Percentiles rank a stretch among this genome's conserved stretches.
Evolutionary conservation across 306 rosid genomes (phyloP).

Genomic region (Heteromeles arbutifolia): DNA sequence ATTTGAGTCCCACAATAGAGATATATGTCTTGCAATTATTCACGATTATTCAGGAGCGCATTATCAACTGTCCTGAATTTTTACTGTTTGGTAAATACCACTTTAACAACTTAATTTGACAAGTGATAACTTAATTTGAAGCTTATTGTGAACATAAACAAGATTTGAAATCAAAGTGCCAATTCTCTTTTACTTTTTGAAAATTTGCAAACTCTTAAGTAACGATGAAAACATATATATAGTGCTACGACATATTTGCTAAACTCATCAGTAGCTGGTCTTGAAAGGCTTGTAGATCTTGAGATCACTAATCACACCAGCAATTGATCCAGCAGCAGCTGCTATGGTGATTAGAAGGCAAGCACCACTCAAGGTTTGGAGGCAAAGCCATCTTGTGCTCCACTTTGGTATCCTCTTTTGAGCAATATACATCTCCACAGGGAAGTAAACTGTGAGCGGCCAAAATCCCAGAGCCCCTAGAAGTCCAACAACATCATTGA

Average conservation of each 20-base stretch:
- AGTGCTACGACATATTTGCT: not conserved
- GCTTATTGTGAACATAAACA: not conserved
- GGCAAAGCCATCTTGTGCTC: constrained; percentile 62
- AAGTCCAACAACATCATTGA: constrained; percentile 72
- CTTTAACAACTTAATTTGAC: not conserved
- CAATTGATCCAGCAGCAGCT: constrained; percentile 73
- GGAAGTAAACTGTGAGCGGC: constrained; percentile 15
- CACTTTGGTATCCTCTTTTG: constrained; percentile 68
- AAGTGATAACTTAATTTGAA: not conserved
- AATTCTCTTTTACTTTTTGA: not conserved
- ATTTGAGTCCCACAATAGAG: too few species aligned
- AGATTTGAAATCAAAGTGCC: constrained; percentile 5
- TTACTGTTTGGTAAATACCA: too few species aligned
- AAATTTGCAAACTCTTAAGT: not conserved
- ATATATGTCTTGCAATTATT: too few species aligned
- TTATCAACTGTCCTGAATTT: too few species aligned
- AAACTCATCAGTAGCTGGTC: constrained; percentile 16
- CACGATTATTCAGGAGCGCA: too few species aligned
- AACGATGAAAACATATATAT: not conserved
- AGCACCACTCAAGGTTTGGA: constrained; percentile 43
- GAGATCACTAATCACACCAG: constrained; percentile 53
- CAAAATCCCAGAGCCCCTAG: constrained; percentile 79
- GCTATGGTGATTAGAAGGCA: constrained; percentile 41
- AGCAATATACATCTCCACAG: constrained; percentile 64
- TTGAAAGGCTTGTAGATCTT: constrained; percentile 54